Conservation (phyloP, 2,329 filamentous ascomycete genomes). For the Grosmannia clavigera region DNA sequence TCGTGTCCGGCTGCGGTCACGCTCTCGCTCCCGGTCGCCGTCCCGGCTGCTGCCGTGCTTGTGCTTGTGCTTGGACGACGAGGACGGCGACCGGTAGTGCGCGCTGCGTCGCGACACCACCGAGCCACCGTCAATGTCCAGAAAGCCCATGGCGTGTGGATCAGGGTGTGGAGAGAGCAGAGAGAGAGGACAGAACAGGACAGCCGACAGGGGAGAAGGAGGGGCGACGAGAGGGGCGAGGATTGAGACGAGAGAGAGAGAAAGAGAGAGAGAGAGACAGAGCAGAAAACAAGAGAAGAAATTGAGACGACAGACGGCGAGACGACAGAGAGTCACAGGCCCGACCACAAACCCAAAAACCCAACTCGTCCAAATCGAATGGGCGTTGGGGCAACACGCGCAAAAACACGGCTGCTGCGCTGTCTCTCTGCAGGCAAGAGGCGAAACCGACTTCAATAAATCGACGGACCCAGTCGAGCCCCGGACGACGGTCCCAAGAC, state of each 20-base stretch:
- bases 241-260: neutral
- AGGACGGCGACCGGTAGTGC: conserved; percentile 12
- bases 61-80: neutral
- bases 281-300: neutral
- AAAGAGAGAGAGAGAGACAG: neutral
- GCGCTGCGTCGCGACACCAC: conserved; percentile 16
- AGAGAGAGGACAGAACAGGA: neutral
- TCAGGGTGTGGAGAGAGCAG: neutral
- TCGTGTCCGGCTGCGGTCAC: conserved; percentile 5
- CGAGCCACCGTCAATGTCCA: conserved; percentile 21
- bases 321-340: neutral
- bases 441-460: neutral
- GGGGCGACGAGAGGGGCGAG: neutral
- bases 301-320: too few relatives aligned
- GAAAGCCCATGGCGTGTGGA: conserved; percentile 18
- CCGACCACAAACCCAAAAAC: too few relatives aligned
- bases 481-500: too few relatives aligned
- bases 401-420: neutral
- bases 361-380: neutral
- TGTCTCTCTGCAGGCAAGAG: neutral
- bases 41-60: too few relatives aligned
- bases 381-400: neutral
- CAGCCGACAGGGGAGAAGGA: neutral
- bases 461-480: too few relatives aligned
- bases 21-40: neutral